Conservation (phyloP, 2,329 filamentous ascomycete species). For the Hymenoscyphus fraxineus region DNA sequence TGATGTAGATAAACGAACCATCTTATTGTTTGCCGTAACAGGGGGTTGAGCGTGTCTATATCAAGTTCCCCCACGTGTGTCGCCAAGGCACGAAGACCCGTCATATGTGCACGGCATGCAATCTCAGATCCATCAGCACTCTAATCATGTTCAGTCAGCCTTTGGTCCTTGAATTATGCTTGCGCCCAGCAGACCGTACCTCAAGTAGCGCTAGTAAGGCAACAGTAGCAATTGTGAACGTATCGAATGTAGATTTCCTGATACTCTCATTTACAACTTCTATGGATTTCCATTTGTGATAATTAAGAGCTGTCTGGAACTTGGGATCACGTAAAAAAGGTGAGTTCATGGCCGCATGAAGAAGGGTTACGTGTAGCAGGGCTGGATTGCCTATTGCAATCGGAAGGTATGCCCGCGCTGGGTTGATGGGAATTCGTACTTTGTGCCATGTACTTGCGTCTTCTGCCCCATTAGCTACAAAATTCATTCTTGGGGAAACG, state of each 20-base stretch:
- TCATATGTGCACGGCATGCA: neutral
- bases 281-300: neutral
- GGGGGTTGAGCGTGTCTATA: neutral
- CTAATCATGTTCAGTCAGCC: neutral
- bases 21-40: constrained; percentile 1
- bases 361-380: neutral
- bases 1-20: neutral
- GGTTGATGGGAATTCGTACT: constrained; percentile 1
- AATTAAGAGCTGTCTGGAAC: neutral
- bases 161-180: neutral
- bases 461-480: neutral
- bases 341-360: neutral
- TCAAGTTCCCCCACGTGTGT: neutral
- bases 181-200: neutral
- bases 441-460: constrained; percentile 3
- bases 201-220: constrained; percentile 1
- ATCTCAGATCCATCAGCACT: constrained; percentile 2
- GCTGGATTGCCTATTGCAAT: neutral
- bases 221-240: neutral
- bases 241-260: neutral
- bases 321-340: neutral
- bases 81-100: neutral
- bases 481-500: neutral
- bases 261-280: constrained; percentile 2
- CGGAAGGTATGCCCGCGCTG: neutral